Evolutionary conservation across 352 stramenopile genomes (phyloP).

Genomic region (Hyaloperonospora brassicae): DNA sequence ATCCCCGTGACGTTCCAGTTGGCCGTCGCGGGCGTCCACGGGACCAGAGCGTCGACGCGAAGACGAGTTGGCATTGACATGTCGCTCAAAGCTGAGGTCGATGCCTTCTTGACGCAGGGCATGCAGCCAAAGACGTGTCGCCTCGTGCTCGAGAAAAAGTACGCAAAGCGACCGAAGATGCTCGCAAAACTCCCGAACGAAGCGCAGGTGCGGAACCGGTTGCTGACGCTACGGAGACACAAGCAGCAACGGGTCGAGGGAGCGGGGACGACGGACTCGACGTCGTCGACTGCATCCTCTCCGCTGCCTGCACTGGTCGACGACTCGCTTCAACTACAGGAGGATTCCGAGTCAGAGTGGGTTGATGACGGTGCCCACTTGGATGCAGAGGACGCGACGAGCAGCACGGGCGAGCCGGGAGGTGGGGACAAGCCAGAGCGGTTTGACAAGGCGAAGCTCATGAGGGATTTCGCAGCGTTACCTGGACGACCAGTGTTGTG

Average conservation of each 20-base stretch:
- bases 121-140: conserved; percentile 9
- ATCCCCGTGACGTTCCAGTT: conserved; percentile 23
- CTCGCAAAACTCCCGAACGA: conserved; percentile 17
- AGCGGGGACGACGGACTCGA: not conserved
- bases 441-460: conserved; percentile 20
- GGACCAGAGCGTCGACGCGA: conserved; percentile 8
- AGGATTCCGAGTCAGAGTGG: conserved; percentile 3
- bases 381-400: not conserved
- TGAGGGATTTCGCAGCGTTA: conserved; percentile 16
- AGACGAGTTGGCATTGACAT: conserved; percentile 15
- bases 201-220: conserved; percentile 13
- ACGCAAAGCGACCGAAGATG: conserved; percentile 11
- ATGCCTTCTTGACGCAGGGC: conserved; percentile 10
- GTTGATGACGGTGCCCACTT: not conserved
- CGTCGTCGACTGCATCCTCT: not conserved
- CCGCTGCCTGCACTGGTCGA: not conserved
- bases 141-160: conserved; percentile 11
- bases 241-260: conserved; percentile 1
- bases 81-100: conserved; percentile 15
- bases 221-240: conserved; percentile 15
- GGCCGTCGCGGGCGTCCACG: conserved; percentile 7
- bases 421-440: conserved; percentile 1
- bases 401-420: not conserved
- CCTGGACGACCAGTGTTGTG: conserved; percentile 24
- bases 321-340: not conserved